Evolutionary conservation across 352 stramenopile genomes (phyloP), one percentile per base, ranked within the genome.

Genomic region (Globisporangium uncinulatum): DNA sequence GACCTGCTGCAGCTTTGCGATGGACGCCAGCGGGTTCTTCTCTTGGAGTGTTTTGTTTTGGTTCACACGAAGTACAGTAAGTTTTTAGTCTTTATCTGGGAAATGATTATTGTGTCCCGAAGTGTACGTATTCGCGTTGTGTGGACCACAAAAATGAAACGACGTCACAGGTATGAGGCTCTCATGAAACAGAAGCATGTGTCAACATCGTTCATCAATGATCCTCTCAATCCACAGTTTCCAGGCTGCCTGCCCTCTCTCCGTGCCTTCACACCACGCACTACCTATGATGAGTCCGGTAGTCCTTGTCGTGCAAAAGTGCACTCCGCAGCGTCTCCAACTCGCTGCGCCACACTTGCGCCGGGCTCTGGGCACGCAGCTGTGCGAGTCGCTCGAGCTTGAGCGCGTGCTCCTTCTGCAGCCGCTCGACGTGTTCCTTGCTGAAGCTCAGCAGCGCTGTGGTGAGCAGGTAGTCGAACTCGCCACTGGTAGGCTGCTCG

Each of bases 381-480:
- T 83, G 70, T 42, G 87, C 71, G n/a, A 98, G 79, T 57, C 92
- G 89, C 9, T 71, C 56, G 24, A 86, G 78, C 79, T 98, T 98
- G 34, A 75, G 76, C 56, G 87, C 78, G 51, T 97, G 87, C 67
- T 99, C 83, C 42, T 73, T 81, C 59, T 95, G 79, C 44, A 99
- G 74, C 42, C 96, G 81, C 44, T 97, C 80, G 5, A 92, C 83
- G 59, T 96, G 90, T 71, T 99, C 97, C 52, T 95, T 90, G 5
- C 97, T 99, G 50, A 99, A 95, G 62, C 81, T 97, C 92, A 98
- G 97, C 56, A 99, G 86, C 60, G 98, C 98, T 80, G 98, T 99
- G 55, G 92, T 97, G 31, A 99, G 83, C 50, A 99, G 78, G 67
- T 99, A 99, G 66, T 99, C 96, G 55, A 97, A 99, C 11, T 97